Evolutionary conservation across 108 stramenopile species (phyloP).

Genomic region (Stephanodiscus triporus): DNA sequence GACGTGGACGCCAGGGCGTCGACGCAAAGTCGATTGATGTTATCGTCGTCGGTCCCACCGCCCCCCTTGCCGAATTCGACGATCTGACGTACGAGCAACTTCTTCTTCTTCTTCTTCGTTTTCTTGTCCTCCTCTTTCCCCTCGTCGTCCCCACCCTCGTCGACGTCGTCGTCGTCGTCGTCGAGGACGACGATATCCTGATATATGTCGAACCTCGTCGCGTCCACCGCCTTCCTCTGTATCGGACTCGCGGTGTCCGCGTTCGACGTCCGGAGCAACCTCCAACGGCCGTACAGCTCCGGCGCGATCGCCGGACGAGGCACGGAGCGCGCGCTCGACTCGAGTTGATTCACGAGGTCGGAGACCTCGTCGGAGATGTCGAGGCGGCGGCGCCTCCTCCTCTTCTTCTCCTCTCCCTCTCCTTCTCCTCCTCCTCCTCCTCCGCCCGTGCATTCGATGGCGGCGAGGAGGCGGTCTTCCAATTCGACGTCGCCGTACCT

Average conservation of each 20-base stretch:
- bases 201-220: constrained; percentile 77
- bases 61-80: constrained; percentile 70
- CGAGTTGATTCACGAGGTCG: constrained; percentile 59
- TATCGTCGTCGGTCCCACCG: too few species aligned
- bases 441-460: constrained; percentile 20
- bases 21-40: constrained; percentile 60
- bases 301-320: constrained; percentile 72
- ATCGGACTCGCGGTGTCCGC: constrained; percentile 84
- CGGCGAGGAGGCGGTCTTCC: constrained; percentile 50
- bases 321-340: constrained; percentile 39
- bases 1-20: constrained; percentile 83
- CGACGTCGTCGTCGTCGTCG: constrained; percentile 16
- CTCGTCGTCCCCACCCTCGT: constrained; percentile 23
- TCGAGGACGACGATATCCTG: constrained; percentile 72
- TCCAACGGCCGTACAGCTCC: constrained; percentile 78
- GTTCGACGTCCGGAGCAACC: constrained; percentile 78
- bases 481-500: constrained; percentile 31
- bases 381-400: constrained; percentile 42
- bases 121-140: constrained; percentile 9
- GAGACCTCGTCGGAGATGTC: constrained; percentile 64
- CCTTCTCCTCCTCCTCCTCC: too few species aligned
- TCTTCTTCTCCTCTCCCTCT: too few species aligned
- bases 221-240: constrained; percentile 85
- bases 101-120: too few species aligned
- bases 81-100: constrained; percentile 76